phyloP scores from a whole-genome alignment of 371 early-diverging fungal genomes.

The Apophysomyces ossiformis region DNA sequence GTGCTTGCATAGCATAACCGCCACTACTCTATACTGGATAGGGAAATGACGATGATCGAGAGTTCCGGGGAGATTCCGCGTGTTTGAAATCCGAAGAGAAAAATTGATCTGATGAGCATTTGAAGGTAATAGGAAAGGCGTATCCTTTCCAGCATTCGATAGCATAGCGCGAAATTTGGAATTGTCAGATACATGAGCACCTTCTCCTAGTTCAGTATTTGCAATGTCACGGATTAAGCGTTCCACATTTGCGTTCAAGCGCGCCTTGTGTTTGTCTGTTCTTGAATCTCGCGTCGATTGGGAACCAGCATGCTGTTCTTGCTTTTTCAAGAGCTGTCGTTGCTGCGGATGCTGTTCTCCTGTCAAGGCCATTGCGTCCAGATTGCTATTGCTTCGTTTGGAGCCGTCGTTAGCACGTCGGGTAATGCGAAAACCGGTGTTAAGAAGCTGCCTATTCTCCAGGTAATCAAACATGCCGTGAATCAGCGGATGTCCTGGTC shows the following conservation, averaged over 20 bases:
- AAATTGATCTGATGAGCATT: constrained; percentile 18
- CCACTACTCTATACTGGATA: constrained; percentile 14
- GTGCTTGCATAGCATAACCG: constrained; percentile 15
- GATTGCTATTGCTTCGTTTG: neutral
- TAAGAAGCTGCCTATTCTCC: constrained; percentile 17
- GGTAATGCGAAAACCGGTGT: constrained; percentile 22
- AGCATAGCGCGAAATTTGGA: neutral
- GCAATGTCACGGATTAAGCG: neutral
- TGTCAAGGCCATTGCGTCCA: neutral
- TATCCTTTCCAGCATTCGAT: neutral
- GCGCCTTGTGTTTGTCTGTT: neutral
- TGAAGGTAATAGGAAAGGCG: neutral
- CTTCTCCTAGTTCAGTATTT: neutral
- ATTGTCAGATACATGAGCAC: neutral
- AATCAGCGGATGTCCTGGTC: constrained; percentile 16
- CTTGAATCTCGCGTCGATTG: neutral
- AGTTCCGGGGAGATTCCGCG: constrained; percentile 17
- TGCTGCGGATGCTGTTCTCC: neutral
- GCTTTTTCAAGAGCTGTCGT: neutral
- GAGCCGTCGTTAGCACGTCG: constrained; percentile 3
- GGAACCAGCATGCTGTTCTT: neutral
- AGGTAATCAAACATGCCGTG: constrained; percentile 27
- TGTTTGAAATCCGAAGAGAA: constrained; percentile 14
- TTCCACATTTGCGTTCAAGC: neutral
- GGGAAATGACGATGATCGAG: constrained; percentile 17